phyloP scores from a whole-genome alignment of 495 filamentous ascomycete species.

The Aspergillus sclerotiicarbonarius region DNA sequence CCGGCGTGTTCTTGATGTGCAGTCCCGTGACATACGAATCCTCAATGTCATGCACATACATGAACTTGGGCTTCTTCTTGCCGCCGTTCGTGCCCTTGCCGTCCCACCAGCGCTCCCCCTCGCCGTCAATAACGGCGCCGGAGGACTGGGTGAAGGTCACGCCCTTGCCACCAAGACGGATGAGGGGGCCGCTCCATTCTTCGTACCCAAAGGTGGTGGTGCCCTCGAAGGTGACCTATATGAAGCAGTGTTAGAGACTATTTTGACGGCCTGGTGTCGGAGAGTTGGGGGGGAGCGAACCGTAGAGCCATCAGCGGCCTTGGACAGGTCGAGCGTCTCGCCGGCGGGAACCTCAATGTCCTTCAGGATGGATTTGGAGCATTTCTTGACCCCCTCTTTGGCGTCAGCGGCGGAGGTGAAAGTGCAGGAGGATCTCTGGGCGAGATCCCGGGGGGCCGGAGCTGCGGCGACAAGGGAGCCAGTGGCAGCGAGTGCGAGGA shows the following conservation, averaged over 20 bases:
- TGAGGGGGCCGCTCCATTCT: slow-evolving; percentile 51
- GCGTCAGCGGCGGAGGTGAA: slow-evolving; percentile 39
- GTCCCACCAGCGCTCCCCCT: slow-evolving; percentile 48
- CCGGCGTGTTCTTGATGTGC: slow-evolving; percentile 57
- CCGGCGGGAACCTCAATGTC: slow-evolving; percentile 50
- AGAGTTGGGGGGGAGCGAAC: slow-evolving; percentile 34
- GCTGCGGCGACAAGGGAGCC: slow-evolving; percentile 11
- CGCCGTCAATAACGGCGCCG: slow-evolving; percentile 41
- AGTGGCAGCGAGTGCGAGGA: slow-evolving; percentile 7
- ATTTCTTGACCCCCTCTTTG: slow-evolving; percentile 44
- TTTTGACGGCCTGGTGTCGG: not conserved
- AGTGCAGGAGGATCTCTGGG: slow-evolving; percentile 31
- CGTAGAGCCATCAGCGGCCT: slow-evolving; percentile 41
- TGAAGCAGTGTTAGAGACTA: not conserved
- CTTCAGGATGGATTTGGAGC: slow-evolving; percentile 48
- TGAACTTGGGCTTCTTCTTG: slow-evolving; percentile 52
- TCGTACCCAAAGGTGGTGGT: slow-evolving; percentile 53
- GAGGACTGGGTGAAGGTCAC: slow-evolving; percentile 44
- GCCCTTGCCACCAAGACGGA: slow-evolving; percentile 45
- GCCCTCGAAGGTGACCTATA: slow-evolving; percentile 50
- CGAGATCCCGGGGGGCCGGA: slow-evolving; percentile 6
- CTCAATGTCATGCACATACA: slow-evolving; percentile 42
- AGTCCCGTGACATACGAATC: slow-evolving; percentile 42
- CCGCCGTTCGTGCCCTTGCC: slow-evolving; percentile 45
- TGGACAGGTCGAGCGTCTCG: slow-evolving; percentile 49